A percentile compares a stretch with the other conserved stretches of the same genome.
phyloP scores from a whole-genome alignment of 306 rosid genomes.

The Cercis canadensis region DNA sequence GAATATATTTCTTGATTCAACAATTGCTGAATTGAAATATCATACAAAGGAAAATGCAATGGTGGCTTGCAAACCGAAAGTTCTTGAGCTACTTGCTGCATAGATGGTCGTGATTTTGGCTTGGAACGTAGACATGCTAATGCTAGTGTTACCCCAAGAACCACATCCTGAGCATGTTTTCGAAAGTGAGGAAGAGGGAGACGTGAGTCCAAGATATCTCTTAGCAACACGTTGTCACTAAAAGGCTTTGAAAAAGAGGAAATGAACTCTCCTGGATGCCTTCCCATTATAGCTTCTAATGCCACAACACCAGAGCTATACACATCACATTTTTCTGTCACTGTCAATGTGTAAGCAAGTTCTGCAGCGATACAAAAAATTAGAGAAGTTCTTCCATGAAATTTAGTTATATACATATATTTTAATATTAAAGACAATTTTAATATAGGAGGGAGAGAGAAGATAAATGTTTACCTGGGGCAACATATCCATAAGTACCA shows the following conservation, averaged over 20 bases:
- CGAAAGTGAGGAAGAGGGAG: neutral
- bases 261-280: slow-evolving; percentile 1
- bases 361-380: too few species aligned
- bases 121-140: neutral
- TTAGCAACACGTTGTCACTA: neutral
- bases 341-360: slow-evolving; percentile 11
- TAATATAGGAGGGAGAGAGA: too few species aligned
- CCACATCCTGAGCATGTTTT: neutral
- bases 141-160: neutral
- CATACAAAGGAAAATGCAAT: too few species aligned
- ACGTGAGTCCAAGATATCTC: neutral
- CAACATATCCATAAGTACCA: slow-evolving; percentile 11
- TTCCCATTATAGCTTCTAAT: slow-evolving; percentile 22
- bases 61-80: neutral
- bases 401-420: too few species aligned
- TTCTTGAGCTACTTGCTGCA: neutral
- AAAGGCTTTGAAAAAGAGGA: neutral
- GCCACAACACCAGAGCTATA: slow-evolving; percentile 8
- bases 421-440: too few species aligned
- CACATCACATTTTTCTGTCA: slow-evolving; percentile 19
- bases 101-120: slow-evolving; percentile 1
- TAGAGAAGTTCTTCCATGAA: too few species aligned
- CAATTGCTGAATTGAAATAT: too few species aligned
- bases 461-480: too few species aligned
- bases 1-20: too few species aligned